phyloP scores from a whole-genome alignment of 345 rosid species.

The Pistacia atlantica region DNA sequence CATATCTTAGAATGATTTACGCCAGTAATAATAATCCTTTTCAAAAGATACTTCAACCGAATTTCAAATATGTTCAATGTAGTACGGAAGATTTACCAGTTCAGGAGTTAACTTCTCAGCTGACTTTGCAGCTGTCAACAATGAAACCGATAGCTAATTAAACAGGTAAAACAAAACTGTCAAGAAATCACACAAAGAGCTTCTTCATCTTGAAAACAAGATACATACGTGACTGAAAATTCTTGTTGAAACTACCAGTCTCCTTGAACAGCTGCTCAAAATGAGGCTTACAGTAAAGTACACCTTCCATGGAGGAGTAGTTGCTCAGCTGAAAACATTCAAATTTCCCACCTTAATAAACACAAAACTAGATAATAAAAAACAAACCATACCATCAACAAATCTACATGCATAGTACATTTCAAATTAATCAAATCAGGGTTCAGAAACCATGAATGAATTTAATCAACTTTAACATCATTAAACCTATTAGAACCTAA shows the following conservation, averaged over 20 bases:
- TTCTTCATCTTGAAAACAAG: slow-evolving; percentile 9
- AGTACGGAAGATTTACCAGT: slow-evolving; percentile 56
- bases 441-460: neutral
- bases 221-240: slow-evolving; percentile 85
- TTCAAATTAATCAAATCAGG: neutral
- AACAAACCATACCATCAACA: neutral
- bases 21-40: neutral
- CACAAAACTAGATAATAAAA: slow-evolving; percentile 10
- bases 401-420: neutral
- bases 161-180: slow-evolving; percentile 15
- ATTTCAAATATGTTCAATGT: slow-evolving; percentile 18
- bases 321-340: slow-evolving; percentile 70
- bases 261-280: slow-evolving; percentile 98
- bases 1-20: neutral
- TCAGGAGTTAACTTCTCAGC: slow-evolving; percentile 87
- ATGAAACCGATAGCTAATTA: slow-evolving; percentile 34
- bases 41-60: no score
- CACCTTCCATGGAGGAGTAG: slow-evolving; percentile 98
- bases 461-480: neutral
- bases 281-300: slow-evolving; percentile 94
- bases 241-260: slow-evolving; percentile 88
- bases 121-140: slow-evolving; percentile 78
- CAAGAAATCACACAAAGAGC: slow-evolving; percentile 7
- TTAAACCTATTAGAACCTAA: neutral
- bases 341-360: slow-evolving; percentile 21